phyloP scores from a whole-genome alignment of 257 asterid genomes.

The Vinca minor region DNA sequence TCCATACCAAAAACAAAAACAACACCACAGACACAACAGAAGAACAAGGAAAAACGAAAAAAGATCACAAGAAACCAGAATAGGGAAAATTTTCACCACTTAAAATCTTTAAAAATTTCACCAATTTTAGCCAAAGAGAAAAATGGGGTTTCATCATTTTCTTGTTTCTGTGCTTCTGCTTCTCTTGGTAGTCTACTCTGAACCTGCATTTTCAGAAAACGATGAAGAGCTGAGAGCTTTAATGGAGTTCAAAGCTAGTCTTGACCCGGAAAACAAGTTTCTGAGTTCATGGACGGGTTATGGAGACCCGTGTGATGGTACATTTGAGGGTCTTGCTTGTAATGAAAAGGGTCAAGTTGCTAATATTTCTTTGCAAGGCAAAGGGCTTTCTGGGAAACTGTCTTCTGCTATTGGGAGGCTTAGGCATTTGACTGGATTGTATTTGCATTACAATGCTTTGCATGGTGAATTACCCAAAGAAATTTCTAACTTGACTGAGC shows the following conservation, averaged over 20 bases:
- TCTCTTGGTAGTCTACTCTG: slow-evolving; percentile 18
- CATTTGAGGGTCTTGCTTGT: slow-evolving; percentile 78
- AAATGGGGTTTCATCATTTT: slow-evolving; percentile 35
- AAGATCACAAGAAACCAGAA: background rate
- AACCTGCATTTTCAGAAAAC: slow-evolving; percentile 17
- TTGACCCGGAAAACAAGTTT: slow-evolving; percentile 61
- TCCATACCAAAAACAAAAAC: slow-evolving; percentile 5
- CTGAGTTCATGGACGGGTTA: slow-evolving; percentile 61
- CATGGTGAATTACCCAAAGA: slow-evolving; percentile 67
- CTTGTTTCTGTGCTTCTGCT: slow-evolving; percentile 26
- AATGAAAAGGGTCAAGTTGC: slow-evolving; percentile 62
- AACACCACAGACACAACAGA: slow-evolving; percentile 16
- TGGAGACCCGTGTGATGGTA: slow-evolving; percentile 66
- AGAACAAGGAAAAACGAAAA: background rate
- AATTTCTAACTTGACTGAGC: slow-evolving; percentile 47
- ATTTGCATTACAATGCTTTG: slow-evolving; percentile 76
- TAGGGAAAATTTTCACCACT: background rate
- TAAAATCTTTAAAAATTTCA: too few species aligned
- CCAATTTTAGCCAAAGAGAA: too few species aligned
- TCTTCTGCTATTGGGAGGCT: slow-evolving; percentile 64
- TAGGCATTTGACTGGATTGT: slow-evolving; percentile 65
- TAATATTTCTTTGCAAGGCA: slow-evolving; percentile 83
- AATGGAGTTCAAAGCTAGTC: slow-evolving; percentile 59
- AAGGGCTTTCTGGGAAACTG: slow-evolving; percentile 71
- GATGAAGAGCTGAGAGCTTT: slow-evolving; percentile 41